Evolutionary conservation across 1,284 basidiomycete genomes (phyloP).

Genomic region (Leccinum griseonigrum): DNA sequence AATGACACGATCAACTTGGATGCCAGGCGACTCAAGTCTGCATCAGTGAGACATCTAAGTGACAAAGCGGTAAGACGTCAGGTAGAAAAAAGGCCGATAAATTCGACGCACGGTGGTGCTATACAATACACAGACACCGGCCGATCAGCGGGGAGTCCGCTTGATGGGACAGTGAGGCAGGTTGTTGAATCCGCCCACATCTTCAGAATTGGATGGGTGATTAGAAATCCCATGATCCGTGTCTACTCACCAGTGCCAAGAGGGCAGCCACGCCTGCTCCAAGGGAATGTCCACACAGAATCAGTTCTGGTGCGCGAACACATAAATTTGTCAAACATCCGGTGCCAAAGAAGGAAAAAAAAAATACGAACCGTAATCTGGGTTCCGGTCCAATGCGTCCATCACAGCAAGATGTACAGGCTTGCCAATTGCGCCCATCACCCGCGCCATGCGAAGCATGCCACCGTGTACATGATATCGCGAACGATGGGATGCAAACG

Average conservation of each 20-base stretch:
- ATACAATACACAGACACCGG: constrained; percentile 77
- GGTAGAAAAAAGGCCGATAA: constrained; percentile 1
- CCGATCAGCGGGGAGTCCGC: constrained; percentile 67
- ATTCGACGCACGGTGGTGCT: constrained; percentile 66
- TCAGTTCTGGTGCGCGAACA: constrained; percentile 49
- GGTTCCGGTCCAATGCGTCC: constrained; percentile 65
- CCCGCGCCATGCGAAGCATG: constrained; percentile 74
- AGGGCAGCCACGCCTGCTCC: constrained; percentile 83
- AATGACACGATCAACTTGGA: constrained; percentile 69
- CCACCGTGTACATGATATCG: constrained; percentile 71
- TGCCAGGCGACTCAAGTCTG: constrained; percentile 53
- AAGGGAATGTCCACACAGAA: constrained; percentile 83
- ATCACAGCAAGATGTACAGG: constrained; percentile 76
- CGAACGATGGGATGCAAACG: constrained; percentile 17
- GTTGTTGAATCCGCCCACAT: constrained; percentile 83
- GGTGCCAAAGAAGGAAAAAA: neutral
- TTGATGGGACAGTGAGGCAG: constrained; percentile 67
- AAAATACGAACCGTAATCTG: constrained; percentile 58
- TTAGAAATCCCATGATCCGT: neutral
- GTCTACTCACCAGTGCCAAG: constrained; percentile 60
- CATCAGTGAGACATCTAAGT: constrained; percentile 56
- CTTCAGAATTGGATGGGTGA: constrained; percentile 36
- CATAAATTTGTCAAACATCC: constrained; percentile 9
- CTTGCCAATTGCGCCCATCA: constrained; percentile 74
- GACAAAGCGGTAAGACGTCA: constrained; percentile 7